Evolutionary conservation across 1,284 basidiomycete genomes (phyloP), one percentile per base, ranked within the genome.

Genomic region (Lentinus polychrous): DNA sequence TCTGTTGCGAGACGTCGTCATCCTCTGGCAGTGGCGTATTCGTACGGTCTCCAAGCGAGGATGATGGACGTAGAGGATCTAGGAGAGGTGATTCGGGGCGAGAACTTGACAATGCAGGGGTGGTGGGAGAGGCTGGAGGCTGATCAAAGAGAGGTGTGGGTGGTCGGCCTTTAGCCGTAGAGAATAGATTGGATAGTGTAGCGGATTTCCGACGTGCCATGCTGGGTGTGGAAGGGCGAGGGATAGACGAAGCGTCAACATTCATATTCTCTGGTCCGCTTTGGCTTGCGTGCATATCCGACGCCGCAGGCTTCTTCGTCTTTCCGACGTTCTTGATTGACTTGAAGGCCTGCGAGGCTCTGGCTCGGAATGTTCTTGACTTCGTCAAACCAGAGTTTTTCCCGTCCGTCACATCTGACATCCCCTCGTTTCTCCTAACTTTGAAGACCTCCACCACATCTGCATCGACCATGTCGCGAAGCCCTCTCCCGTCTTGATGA

Each of bases 401-500:
- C 17, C 46, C 53, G 7, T 59, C 57, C 6, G 49, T 54, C n/a
- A 59, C 53, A 44, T 68, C 64, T 44, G 56, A 52, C 43, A 68
- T 57, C 15, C 60, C 67, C 49, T 71, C 70, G 42, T 61, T 60
- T 49, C 79, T 71, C 53, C 74, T 71, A 47, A 86, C 74, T 62
- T 82, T 83, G 50, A 86, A 68, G 34, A 86, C 78, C 61, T 87
- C 84, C 11, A 85, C 67, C 32, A 86, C 72, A 55, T 83, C 83
- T 24, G 50, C 69, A 66, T 59, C 66, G 12, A 45, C 31, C 6
- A 45, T 45, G n/a, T 52, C 47, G 18, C 43, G 43, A 5, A 50
- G 43, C 38, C 53, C 50, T 27, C 55, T 53, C 18, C 55, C 49
- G 14, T 54, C 55, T 32, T 55, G 43, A 44, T 36, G 33, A 36